Evolutionary conservation across 345 rosid species (phyloP), one percentile per base, ranked within the genome.

Genomic region (Linum trigynum): DNA sequence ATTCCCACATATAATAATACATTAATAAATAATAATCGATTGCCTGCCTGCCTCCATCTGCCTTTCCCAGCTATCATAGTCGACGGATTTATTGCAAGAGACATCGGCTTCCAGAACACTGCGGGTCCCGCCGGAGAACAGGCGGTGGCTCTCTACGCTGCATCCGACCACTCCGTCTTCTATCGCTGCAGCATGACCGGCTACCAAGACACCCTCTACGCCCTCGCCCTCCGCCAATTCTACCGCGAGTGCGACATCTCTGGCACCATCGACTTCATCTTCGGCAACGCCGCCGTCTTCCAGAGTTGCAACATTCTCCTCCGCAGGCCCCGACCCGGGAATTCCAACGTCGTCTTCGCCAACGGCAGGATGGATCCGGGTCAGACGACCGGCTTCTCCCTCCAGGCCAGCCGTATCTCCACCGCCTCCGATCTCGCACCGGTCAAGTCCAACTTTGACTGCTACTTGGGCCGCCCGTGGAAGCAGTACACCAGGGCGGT

Each of bases 401-500:
- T 90, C 12, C 87, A 83, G 2, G 85, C 80, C 57, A 90, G 92
- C 69, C 79, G 64, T 6, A 78, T 92, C 17, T 76, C 5, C 67
- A 82, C 96, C 0, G 85, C 98, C 1, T 76, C 65, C 61, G 97
- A 92, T 69, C 64, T 90, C 66, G 85, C 83, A 45, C 71, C 87
- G 7, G 75, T 80, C 66, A 82, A 63, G 39, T 32, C 39, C 0
- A 72, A 77, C 2, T 82, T 87, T 14, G 41, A 69, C 39, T 89
- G 95, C 4, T 92, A 81, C 69, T 67, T 92, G 10, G 98, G 95
- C 38, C 69, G 98, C 72, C 98, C 95, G 3, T 92, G 98, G 98
- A 92, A 90, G 74, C 78, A 86, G 65, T 90, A 87, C 65, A 89
- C 98, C 4, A 79, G 88, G 15, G 81, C 96, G 0, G 85, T 92